Percentiles rank a stretch among this genome's conserved stretches.
Evolutionary conservation across 73 alveolate genomes (phyloP).

Genomic region (Tetrahymena borealis): DNA sequence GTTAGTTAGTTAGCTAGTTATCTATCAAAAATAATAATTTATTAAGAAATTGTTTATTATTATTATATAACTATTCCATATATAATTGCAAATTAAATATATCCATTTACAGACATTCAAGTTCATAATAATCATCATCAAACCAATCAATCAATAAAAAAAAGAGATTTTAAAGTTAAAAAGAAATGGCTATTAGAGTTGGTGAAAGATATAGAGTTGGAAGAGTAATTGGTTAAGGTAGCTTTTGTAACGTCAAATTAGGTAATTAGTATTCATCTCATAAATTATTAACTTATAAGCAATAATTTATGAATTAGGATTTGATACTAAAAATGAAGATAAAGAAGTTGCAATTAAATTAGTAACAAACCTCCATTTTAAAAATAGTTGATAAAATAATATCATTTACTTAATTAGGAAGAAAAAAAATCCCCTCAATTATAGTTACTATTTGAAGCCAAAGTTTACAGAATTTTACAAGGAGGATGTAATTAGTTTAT

Average conservation of each 20-base stretch:
- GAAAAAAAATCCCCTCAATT: constrained; percentile 47
- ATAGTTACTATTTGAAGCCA: constrained; percentile 65
- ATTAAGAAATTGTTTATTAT: no score
- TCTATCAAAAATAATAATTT: no score
- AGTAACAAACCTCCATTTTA: constrained; percentile 23
- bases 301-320: constrained; percentile 13
- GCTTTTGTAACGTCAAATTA: neutral
- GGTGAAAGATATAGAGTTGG: neutral
- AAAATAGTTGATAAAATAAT: neutral
- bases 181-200: neutral
- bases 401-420: constrained; percentile 17
- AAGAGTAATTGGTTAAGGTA: neutral
- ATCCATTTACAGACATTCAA: no score
- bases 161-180: no score
- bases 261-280: neutral
- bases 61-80: no score
- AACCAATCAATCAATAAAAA: no score
- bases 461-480: constrained; percentile 57
- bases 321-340: constrained; percentile 57
- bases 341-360: constrained; percentile 68
- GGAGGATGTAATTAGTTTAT: constrained; percentile 64
- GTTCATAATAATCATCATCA: no score
- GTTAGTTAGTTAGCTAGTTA: no score
- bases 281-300: neutral
- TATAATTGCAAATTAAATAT: no score